Conservation (phyloP, 75 land plant species). For the Chamaecyparis obtusa region DNA sequence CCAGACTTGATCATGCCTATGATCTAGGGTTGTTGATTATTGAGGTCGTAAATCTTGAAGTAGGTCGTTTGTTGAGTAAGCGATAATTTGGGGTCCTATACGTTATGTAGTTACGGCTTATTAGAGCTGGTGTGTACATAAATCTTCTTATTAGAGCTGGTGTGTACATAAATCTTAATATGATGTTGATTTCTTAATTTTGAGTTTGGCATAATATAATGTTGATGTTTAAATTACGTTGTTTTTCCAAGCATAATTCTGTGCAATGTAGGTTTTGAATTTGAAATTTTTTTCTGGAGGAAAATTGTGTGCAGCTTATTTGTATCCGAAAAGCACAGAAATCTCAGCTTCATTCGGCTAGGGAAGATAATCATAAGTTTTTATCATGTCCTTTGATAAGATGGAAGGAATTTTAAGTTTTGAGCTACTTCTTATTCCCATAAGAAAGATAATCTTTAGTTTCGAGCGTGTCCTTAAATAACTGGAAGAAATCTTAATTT, state of each 20-base stretch:
- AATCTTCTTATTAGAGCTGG: not conserved
- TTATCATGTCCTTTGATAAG: no score
- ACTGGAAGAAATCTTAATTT: no score
- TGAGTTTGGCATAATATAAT: not conserved
- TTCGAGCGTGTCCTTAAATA: no score
- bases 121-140: not conserved
- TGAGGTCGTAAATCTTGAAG: not conserved
- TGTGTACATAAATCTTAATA: not conserved
- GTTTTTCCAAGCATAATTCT: not conserved
- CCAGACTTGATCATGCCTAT: not conserved
- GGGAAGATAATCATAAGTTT: no score
- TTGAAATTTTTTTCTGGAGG: no score
- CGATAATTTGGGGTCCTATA: not conserved
- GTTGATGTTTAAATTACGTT: not conserved
- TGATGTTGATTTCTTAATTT: not conserved
- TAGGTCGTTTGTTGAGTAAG: not conserved
- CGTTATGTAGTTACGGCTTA: not conserved
- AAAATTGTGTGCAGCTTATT: no score
- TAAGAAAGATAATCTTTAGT: no score
- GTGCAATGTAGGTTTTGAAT: no score
- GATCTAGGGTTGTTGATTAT: not conserved
- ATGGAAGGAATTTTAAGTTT: no score
- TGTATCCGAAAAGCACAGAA: not conserved
- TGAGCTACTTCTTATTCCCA: no score
- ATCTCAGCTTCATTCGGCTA: not conserved